Conservation (phyloP, 169 alveolate genomes). For the Cryptosporidium xiaoi region DNA sequence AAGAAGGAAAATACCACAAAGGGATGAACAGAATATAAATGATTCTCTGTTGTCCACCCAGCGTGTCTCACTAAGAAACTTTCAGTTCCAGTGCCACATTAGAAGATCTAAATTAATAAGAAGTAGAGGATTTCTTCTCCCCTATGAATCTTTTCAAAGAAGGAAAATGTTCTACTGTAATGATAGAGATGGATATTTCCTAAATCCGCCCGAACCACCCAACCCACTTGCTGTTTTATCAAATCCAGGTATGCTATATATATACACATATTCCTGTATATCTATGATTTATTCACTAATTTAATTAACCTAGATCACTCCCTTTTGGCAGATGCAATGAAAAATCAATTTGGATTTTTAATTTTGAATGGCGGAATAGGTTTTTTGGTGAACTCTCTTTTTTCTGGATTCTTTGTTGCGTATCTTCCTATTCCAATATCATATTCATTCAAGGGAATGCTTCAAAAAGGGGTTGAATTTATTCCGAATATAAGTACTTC, state of each 20-base stretch:
- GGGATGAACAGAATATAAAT: constrained; percentile 30
- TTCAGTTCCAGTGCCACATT: constrained; percentile 38
- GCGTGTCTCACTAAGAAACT: constrained; percentile 35
- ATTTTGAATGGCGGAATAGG: constrained; percentile 85
- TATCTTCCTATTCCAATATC: constrained; percentile 84
- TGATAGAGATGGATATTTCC: constrained; percentile 30
- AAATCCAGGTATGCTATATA: constrained; percentile 52
- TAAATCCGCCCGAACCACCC: constrained; percentile 50
- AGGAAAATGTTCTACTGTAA: constrained; percentile 31
- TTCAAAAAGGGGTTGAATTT: constrained; percentile 82
- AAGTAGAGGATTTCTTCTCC: constrained; percentile 33
- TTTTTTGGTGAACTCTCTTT: constrained; percentile 80
- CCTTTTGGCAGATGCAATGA: constrained; percentile 80
- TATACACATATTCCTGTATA: not conserved
- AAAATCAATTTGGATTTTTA: constrained; percentile 83
- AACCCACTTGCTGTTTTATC: constrained; percentile 62
- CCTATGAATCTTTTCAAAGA: constrained; percentile 40
- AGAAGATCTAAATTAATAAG: constrained; percentile 33
- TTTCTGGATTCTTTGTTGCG: constrained; percentile 86
- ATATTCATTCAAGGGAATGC: constrained; percentile 83
- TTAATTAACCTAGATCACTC: constrained; percentile 44
- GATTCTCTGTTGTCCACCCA: constrained; percentile 33
- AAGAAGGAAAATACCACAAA: constrained; percentile 1
- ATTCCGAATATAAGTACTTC: constrained; percentile 40
- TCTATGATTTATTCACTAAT: not conserved